phyloP scores from a whole-genome alignment of 176 grass and related monocot genomes.

The Coix lacrymajobi region DNA sequence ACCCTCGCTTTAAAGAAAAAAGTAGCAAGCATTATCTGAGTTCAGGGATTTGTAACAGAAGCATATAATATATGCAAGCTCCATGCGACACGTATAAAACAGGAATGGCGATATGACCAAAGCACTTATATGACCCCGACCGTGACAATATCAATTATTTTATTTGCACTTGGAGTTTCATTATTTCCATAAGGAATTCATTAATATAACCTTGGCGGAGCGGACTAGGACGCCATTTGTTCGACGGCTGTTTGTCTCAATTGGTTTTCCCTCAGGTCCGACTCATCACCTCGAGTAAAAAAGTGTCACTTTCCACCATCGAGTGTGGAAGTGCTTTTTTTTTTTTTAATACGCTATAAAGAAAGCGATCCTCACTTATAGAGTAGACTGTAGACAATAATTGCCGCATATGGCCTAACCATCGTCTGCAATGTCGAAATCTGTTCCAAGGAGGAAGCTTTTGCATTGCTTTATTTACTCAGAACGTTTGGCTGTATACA shows the following conservation, averaged over 20 bases:
- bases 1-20: not conserved
- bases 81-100: slow-evolving; percentile 1
- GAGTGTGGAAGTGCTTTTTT: not conserved
- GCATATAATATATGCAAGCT: not conserved
- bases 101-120: not conserved
- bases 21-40: not conserved
- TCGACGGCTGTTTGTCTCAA: too few relatives aligned
- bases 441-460: not conserved
- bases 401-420: not conserved
- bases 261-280: not conserved
- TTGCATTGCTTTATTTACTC: not conserved
- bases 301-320: not conserved
- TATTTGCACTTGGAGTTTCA: not conserved
- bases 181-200: not conserved
- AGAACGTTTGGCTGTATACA: not conserved
- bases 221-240: not conserved
- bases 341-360: too few relatives aligned
- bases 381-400: not conserved
- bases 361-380: not conserved
- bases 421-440: not conserved
- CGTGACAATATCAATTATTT: not conserved
- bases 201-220: not conserved
- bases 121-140: not conserved
- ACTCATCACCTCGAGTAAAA: not conserved
- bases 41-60: not conserved